Evolutionary conservation across 192 early-diverging fungal species (phyloP), one percentile per base, ranked within the genome.

Genomic region (Thamnidium elegans): DNA sequence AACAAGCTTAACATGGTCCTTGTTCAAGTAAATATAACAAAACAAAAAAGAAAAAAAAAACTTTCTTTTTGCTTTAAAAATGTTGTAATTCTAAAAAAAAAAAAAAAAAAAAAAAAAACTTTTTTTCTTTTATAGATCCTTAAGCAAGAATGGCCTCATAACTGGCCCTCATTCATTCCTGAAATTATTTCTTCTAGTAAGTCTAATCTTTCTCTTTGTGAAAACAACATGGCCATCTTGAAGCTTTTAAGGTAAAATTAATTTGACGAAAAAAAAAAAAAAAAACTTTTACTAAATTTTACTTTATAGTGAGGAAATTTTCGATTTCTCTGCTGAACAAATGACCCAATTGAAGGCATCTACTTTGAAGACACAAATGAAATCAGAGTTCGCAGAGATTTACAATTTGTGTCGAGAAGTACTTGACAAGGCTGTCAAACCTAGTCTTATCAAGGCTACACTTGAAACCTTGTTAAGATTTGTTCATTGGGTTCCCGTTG

Each of bases 101-200:
- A 36, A 36, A 36, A 36, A 36, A 4, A 36, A 36, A 36, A 36
- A 36, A 36, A 36, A 39, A 39, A 39, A 39, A 39, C 5, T 9
- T 13, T 21, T 48, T 34, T 21, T 42, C 8, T 21, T 42, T 10
- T n/a, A 34, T 66, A 94, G 92, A 97, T 99, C 53, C 74, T 99
- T 66, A 99, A 99, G 79, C 95, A 99, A 77, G 97, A 99, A 75
- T 99, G 97, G 97, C 97, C 97, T 11, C 93, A 93, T 70, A 95
- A 96, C 72, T 99, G 97, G 97, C 97, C 97, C 3, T 81, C 83
- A 26, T 99, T 99, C 71, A 98, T 99, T 67, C 92, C 97, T 17
- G 96, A 98, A 78, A 95, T 99, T 68, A 93, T 99, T 31, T 79
- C 82, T n/a, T 94, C 96, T 13, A 94, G 94, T 77, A 91, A 91